phyloP scores from a whole-genome alignment of 371 early-diverging fungal species.

The Gilbertella persicaria region DNA sequence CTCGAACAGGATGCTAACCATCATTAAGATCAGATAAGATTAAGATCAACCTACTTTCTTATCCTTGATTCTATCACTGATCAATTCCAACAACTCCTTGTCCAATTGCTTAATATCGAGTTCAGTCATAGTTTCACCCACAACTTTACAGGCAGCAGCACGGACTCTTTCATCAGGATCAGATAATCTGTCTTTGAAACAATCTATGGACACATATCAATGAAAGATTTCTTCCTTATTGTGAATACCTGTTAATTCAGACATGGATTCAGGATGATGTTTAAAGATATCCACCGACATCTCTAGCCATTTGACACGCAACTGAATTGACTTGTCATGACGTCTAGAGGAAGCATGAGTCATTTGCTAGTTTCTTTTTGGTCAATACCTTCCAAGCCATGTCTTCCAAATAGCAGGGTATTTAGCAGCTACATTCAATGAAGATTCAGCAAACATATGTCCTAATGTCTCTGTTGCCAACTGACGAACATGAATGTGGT shows the following conservation, averaged over 20 bases:
- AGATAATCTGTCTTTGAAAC: slow-evolving; percentile 70
- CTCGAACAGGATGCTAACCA: slow-evolving; percentile 44
- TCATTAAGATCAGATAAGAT: background rate
- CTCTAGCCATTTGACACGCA: slow-evolving; percentile 82
- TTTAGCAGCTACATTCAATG: slow-evolving; percentile 65
- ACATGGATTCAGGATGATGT: slow-evolving; percentile 65
- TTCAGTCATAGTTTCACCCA: slow-evolving; percentile 64
- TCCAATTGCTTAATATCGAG: slow-evolving; percentile 55
- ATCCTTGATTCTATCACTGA: slow-evolving; percentile 85
- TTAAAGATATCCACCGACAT: slow-evolving; percentile 62
- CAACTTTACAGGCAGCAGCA: slow-evolving; percentile 65
- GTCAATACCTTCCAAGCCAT: slow-evolving; percentile 77
- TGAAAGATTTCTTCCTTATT: slow-evolving; percentile 6
- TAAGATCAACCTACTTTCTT: slow-evolving; percentile 61
- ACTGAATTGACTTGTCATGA: slow-evolving; percentile 69
- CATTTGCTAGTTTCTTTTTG: background rate
- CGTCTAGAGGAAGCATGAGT: slow-evolving; percentile 45
- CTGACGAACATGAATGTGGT: slow-evolving; percentile 73
- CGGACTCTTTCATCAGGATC: slow-evolving; percentile 97
- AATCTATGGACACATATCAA: slow-evolving; percentile 32
- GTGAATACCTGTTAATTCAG: slow-evolving; percentile 76
- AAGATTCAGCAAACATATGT: slow-evolving; percentile 79
- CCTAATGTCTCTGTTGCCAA: slow-evolving; percentile 83
- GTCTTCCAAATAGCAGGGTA: slow-evolving; percentile 87
- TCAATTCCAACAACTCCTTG: slow-evolving; percentile 58